These are phyloP conservation scores for Phaeomoniella chlamydospora DNA, from an alignment of 2,329 filamentous ascomycete species.

Conservation along the genomic window DNA sequence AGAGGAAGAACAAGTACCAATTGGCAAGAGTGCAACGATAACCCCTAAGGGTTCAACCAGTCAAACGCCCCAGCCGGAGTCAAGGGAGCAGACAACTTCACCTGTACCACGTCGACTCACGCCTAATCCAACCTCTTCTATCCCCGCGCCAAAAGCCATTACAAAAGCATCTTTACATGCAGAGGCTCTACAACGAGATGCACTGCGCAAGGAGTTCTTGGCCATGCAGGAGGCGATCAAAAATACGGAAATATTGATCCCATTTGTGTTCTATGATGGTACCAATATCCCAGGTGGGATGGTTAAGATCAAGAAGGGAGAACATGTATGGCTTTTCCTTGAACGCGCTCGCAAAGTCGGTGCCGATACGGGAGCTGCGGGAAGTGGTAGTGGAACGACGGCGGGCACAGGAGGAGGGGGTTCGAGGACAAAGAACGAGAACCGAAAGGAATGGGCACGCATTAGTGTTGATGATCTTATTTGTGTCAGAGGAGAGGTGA, in stretches of 20 bases:
- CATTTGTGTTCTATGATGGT: slow-evolving; percentile 95
- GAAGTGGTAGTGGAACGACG: slow-evolving; percentile 30
- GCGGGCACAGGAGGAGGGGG: slow-evolving; percentile 12
- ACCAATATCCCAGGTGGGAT: slow-evolving; percentile 74
- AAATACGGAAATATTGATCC: slow-evolving; percentile 74
- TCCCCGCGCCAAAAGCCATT: slow-evolving; percentile 52
- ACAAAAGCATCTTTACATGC: slow-evolving; percentile 64
- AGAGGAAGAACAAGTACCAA: slow-evolving; percentile 16
- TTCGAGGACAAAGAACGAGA: slow-evolving; percentile 32
- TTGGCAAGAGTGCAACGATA: slow-evolving; percentile 12
- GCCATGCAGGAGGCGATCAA: slow-evolving; percentile 75
- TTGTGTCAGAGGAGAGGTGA: slow-evolving; percentile 77
- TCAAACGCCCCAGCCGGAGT: slow-evolving; percentile 21
- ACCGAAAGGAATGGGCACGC: slow-evolving; percentile 72
- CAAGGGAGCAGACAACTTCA: slow-evolving; percentile 16
- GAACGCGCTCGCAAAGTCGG: slow-evolving; percentile 85
- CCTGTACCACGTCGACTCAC: slow-evolving; percentile 19
- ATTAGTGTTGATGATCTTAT: slow-evolving; percentile 93
- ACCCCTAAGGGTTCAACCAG: slow-evolving; percentile 23
- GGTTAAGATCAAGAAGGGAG: slow-evolving; percentile 83
- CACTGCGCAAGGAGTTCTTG: slow-evolving; percentile 66
- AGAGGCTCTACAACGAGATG: slow-evolving; percentile 64
- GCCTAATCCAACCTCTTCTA: slow-evolving; percentile 24
- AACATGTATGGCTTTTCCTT: slow-evolving; percentile 82
- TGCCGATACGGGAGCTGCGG: slow-evolving; percentile 63